A percentile compares a stretch with the other conserved stretches of the same genome.
Evolutionary conservation across 768 basidiomycete species (phyloP).

Genomic region (Tricholoma furcatifolium): DNA sequence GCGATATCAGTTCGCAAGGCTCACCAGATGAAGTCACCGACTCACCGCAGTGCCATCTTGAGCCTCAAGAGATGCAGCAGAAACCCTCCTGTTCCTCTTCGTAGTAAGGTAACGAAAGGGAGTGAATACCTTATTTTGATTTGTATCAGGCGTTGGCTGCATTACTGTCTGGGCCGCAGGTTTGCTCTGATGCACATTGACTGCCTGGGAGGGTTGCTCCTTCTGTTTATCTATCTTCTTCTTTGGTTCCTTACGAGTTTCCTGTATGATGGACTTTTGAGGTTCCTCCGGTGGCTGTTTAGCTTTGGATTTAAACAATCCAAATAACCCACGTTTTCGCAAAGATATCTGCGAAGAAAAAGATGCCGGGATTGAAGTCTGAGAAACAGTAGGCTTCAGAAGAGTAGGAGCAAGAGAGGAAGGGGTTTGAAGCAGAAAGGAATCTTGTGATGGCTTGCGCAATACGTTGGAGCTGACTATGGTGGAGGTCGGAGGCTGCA

Average conservation of each 20-base stretch:
- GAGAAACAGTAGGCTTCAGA: conserved; percentile 39
- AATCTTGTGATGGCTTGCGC: conserved; percentile 45
- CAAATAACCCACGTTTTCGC: conserved; percentile 39
- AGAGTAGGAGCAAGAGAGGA: conserved; percentile 59
- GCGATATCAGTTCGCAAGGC: conserved; percentile 11
- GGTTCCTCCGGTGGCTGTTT: conserved; percentile 21
- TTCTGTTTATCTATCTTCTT: neutral
- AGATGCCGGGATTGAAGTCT: conserved; percentile 38
- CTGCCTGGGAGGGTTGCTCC: neutral
- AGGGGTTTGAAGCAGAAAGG: conserved; percentile 58
- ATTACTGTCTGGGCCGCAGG: conserved; percentile 30
- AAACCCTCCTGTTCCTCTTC: conserved; percentile 65
- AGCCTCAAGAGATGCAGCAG: conserved; percentile 74
- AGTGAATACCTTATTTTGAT: conserved; percentile 48
- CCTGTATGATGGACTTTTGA: conserved; percentile 9
- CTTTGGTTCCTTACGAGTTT: conserved; percentile 20
- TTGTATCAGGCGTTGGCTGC: conserved; percentile 31
- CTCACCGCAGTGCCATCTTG: conserved; percentile 78
- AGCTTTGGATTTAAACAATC: conserved; percentile 29
- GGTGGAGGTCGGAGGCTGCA: conserved; percentile 1
- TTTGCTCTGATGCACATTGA: conserved; percentile 12
- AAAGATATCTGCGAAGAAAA: conserved; percentile 35
- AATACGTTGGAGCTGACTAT: conserved; percentile 22
- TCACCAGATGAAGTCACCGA: conserved; percentile 2
- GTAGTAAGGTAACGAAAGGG: conserved; percentile 61